phyloP scores from a whole-genome alignment of 2,329 filamentous ascomycete species.

The Beauveria sp. region DNA sequence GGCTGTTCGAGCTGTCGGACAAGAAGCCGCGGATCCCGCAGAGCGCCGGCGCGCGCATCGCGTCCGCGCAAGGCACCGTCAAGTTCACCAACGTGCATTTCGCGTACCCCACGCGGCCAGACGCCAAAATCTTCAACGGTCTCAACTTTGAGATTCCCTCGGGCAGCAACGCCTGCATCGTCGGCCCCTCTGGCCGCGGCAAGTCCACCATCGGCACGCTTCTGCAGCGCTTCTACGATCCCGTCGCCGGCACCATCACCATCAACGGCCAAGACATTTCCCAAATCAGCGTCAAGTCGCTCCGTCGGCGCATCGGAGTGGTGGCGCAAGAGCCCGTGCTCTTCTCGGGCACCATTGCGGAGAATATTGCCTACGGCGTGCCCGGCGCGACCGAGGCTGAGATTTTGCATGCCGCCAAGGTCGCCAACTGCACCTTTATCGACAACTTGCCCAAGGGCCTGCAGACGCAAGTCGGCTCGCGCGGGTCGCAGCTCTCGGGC shows the following conservation, averaged over 20 bases:
- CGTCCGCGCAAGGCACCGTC: constrained; percentile 79
- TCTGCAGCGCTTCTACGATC: constrained; percentile 83
- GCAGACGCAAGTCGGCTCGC: constrained; percentile 88
- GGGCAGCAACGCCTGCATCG: constrained; percentile 91
- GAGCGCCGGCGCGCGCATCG: constrained; percentile 71
- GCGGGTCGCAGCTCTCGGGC: constrained; percentile 88
- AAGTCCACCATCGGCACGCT: constrained; percentile 92
- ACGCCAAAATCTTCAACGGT: constrained; percentile 82
- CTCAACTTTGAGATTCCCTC: constrained; percentile 87
- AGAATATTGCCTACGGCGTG: constrained; percentile 87
- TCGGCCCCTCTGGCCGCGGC: constrained; percentile 89
- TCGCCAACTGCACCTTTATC: constrained; percentile 95
- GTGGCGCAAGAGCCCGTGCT: constrained; percentile 94
- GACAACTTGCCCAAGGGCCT: constrained; percentile 92
- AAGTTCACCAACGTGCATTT: constrained; percentile 81
- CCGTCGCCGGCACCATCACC: constrained; percentile 65
- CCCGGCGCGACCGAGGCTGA: constrained; percentile 70
- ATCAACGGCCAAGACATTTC: constrained; percentile 81
- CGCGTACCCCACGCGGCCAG: constrained; percentile 87
- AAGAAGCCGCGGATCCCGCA: constrained; percentile 76
- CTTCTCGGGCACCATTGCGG: constrained; percentile 75
- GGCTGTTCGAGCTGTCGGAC: constrained; percentile 92
- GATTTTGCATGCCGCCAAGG: constrained; percentile 76
- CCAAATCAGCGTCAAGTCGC: constrained; percentile 83
- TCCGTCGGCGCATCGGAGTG: constrained; percentile 86